Percentiles rank a stretch among this genome's conserved stretches.
Evolutionary conservation across 257 asterid species (phyloP).

Genomic region (Eustoma russellianum): DNA sequence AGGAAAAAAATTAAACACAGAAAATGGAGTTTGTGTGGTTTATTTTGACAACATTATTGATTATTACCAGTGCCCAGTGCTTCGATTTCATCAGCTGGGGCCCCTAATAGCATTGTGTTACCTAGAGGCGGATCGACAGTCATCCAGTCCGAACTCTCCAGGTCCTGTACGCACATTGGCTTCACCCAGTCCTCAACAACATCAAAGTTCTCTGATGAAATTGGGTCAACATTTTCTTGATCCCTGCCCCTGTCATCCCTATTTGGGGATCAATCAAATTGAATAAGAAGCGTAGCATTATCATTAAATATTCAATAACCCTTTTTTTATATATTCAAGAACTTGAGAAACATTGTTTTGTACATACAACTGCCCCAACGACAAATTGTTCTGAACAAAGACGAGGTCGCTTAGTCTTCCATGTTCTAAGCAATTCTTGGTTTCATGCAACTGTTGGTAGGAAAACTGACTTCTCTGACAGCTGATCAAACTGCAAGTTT

Average conservation of each 20-base stretch:
- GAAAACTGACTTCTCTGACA: conserved; percentile 39
- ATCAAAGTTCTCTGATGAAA: conserved; percentile 47
- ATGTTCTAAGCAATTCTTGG: conserved; percentile 64
- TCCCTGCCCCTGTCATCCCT: conserved; percentile 38
- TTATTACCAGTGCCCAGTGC: conserved; percentile 50
- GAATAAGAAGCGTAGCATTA: too few species aligned
- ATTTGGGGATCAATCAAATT: conserved; percentile 14
- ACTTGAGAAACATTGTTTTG: background rate
- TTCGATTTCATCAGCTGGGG: conserved; percentile 55
- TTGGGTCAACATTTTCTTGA: conserved; percentile 48
- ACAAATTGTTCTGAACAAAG: conserved; percentile 72
- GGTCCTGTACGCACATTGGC: conserved; percentile 36
- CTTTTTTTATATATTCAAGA: background rate
- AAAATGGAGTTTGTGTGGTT: background rate
- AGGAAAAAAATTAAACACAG: conserved; percentile 4
- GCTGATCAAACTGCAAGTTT: conserved; percentile 71
- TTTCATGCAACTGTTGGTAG: conserved; percentile 54
- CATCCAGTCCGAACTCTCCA: conserved; percentile 63
- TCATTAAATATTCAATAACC: background rate
- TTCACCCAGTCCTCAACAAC: conserved; percentile 74
- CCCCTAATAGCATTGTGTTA: conserved; percentile 40
- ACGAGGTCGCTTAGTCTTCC: conserved; percentile 72
- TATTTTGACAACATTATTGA: too few species aligned
- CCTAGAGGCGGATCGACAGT: conserved; percentile 68
- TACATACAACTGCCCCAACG: conserved; percentile 65